These are phyloP conservation scores for Periconia sp. DNA, from an alignment of 2,329 filamentous ascomycete species.

Conservation along the genomic window DNA sequence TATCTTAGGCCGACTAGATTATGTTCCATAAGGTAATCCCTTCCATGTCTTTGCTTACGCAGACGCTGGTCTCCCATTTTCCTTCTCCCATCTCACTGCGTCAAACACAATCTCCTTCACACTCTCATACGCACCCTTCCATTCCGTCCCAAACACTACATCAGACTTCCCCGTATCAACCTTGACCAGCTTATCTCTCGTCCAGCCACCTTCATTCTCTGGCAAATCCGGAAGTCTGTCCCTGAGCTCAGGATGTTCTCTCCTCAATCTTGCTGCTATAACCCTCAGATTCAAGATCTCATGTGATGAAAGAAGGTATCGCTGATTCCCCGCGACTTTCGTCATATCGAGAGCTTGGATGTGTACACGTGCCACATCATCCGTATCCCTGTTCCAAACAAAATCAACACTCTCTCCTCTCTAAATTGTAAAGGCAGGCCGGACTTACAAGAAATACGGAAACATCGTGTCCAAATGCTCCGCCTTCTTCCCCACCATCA, in stretches of 20 bases:
- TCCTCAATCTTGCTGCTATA: conserved; percentile 11
- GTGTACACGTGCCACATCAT: conserved; percentile 21
- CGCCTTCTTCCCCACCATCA: conserved; percentile 5
- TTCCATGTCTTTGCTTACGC: too few relatives aligned
- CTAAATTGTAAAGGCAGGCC: neutral
- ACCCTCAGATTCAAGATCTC: conserved; percentile 9
- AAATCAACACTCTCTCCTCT: neutral
- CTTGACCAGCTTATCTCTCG: conserved; percentile 7
- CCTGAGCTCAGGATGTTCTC: conserved; percentile 14
- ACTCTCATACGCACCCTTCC: conserved; percentile 17
- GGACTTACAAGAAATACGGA: conserved; percentile 20
- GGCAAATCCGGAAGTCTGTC: conserved; percentile 12
- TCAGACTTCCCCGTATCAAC: conserved; percentile 18
- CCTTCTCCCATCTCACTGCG: conserved; percentile 13
- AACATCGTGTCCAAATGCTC: conserved; percentile 9
- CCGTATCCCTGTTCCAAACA: conserved; percentile 18
- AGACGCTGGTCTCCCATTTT: too few relatives aligned
- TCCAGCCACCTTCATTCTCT: conserved; percentile 2
- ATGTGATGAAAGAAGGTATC: conserved; percentile 13
- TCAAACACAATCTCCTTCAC: conserved; percentile 18
- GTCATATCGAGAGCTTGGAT: conserved; percentile 11
- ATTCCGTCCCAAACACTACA: conserved; percentile 20
- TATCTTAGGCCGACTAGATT: too few relatives aligned
- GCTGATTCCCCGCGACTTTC: conserved; percentile 18
- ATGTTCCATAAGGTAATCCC: too few relatives aligned